Base-by-base conservation (phyloP, 139 green algal genomes). In the Micromonas commoda region DNA sequence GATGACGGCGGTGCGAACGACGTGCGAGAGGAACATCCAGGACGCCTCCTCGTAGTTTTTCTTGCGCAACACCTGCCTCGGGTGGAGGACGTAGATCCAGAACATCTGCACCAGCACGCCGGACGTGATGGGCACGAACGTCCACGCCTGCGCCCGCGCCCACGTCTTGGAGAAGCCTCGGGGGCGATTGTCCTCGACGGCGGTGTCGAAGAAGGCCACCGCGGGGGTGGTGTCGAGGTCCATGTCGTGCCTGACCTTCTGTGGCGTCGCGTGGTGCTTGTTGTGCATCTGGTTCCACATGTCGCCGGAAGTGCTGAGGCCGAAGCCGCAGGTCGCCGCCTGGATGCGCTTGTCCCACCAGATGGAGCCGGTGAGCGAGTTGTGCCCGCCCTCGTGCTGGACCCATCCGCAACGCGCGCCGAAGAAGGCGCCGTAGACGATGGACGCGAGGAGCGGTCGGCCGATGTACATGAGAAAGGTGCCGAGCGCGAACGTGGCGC, bases 261-360 rank as follows among this genome's bases (percentile, higher is more conserved):
- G 77, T 19, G 77, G 77, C 28, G 77, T 82, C 54, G 77, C 66
- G 77, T 82, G 77, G 69, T 82, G 77, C 70, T 82, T 82, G 52
- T 82, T 77, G 32, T 82, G 77, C 70, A 75, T 71, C 2, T 31
- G 16, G 57, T 73, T 71, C 77, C 77, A 82, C 77, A 71, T 75
- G 26, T 65, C 64, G 28, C 68, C 77, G 31, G 21, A 73, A 2
- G 28, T 73, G n/a, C 29, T 39, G 28, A 71, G 31, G 5, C 77
- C 77, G 54, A 78, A 78, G 6, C 77, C 77, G 33, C 28, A 63
- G n/a, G 63, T 65, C 21, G 57, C 38, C 28, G 38, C 65, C 38
- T 82, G 77, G 33, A 78, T 33, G 35, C 53, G 51, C 32, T 78
- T 78, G 38, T 82, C 77, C 23, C 39, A 31, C 53, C 45, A 75